Conservation (phyloP, 2,329 filamentous ascomycete species). For the Myriosclerotinia curreyana region DNA sequence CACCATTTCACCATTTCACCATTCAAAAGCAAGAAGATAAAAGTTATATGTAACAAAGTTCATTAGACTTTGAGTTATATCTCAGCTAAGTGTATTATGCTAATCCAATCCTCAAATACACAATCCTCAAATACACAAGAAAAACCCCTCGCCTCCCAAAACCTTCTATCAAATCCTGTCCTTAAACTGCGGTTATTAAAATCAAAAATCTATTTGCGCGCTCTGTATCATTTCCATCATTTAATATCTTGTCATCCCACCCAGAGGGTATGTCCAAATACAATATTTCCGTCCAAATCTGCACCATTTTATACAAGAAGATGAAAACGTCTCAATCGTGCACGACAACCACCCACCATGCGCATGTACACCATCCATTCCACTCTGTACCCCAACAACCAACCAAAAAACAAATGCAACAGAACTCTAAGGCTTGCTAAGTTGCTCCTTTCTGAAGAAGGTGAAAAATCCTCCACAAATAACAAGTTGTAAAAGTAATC, state of each 20-base stretch:
- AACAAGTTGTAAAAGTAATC: conserved; percentile 53
- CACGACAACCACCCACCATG: conserved; percentile 8
- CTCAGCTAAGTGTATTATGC: conserved; percentile 15
- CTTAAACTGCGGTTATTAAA: conserved; percentile 7
- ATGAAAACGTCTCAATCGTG: conserved; percentile 12
- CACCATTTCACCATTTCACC: not conserved
- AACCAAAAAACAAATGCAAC: conserved; percentile 12
- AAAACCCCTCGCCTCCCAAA: not conserved
- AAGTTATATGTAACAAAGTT: conserved; percentile 5
- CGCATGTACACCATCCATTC: conserved; percentile 12
- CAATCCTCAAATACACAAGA: conserved; percentile 8
- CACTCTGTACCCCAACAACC: not conserved
- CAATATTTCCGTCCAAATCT: conserved; percentile 13
- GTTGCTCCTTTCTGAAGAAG: conserved; percentile 58
- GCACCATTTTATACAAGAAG: conserved; percentile 19
- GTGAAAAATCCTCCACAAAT: conserved; percentile 57
- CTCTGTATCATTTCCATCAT: conserved; percentile 19
- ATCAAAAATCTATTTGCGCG: conserved; percentile 14
- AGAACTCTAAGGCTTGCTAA: conserved; percentile 48
- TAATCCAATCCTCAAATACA: conserved; percentile 11
- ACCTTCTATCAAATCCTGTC: not conserved
- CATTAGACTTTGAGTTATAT: conserved; percentile 18
- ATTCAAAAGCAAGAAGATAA: not conserved
- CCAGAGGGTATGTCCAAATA: conserved; percentile 18
- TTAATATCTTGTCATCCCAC: conserved; percentile 11